Conservation (phyloP, 2,329 filamentous ascomycete species). For the Epichloe baconii region DNA sequence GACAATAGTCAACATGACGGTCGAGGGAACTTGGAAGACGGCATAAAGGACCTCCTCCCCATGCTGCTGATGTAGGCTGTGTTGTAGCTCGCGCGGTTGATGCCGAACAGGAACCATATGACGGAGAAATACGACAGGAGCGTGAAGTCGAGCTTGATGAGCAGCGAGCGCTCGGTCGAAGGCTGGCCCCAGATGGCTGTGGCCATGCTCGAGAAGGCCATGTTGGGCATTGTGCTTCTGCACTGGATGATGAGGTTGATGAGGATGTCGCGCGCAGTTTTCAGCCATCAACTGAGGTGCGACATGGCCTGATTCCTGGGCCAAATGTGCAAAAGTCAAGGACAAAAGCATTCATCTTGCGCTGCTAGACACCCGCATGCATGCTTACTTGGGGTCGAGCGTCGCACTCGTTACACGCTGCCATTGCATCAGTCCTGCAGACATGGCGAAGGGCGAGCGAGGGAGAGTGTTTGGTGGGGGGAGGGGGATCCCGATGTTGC, state of each 20-base stretch:
- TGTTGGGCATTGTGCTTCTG: neutral
- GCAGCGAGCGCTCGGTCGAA: slow-evolving; percentile 13
- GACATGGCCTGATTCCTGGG: no score
- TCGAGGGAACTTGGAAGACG: slow-evolving; percentile 30
- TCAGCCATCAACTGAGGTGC: neutral
- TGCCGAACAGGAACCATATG: slow-evolving; percentile 34
- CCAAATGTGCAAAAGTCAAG: no score
- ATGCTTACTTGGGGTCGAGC: no score
- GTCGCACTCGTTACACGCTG: no score
- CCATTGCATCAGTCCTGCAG: no score
- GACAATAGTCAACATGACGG: slow-evolving; percentile 17
- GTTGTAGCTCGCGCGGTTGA: slow-evolving; percentile 29
- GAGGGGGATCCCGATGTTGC: no score
- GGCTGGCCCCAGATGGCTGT: slow-evolving; percentile 1
- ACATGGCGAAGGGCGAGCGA: no score
- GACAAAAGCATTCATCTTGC: no score
- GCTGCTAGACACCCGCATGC: no score
- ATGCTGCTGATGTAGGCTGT: slow-evolving; percentile 30
- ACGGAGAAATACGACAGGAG: slow-evolving; percentile 30
- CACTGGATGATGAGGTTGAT: neutral
- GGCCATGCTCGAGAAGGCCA: neutral
- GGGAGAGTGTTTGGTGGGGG: no score
- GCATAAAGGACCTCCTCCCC: slow-evolving; percentile 28
- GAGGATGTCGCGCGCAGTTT: neutral
- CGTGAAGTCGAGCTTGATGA: slow-evolving; percentile 27